Evolutionary conservation across 805 yeast species (phyloP), one percentile per base, ranked within the genome.

Genomic region (Pichia rugopelliculosa): DNA sequence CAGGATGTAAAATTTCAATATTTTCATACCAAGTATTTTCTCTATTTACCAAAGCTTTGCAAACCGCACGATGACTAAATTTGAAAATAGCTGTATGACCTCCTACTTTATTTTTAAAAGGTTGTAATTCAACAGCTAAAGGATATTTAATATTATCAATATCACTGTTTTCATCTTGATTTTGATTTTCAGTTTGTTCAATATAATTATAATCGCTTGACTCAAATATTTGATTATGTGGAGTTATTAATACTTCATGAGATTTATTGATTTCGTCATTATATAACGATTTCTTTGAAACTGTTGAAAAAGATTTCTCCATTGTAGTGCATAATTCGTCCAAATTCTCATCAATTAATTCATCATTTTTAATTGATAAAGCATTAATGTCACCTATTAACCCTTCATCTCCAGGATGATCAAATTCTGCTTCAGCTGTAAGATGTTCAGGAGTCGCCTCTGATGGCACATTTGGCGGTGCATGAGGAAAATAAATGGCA

Each of bases 21-120:
- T 82, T 80, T 63, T 93, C 99, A 65, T 93, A 93, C 84, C 96
- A 90, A 52, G 73, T 68, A 66, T 93, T 87, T 60, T 93, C 99
- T 48, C 96, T 74, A 58, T 87, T 88, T 51, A 89, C 87, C 51
- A 95, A 71, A 0, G 93, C 93, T 65, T 93, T 93, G 65, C 98
- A 93, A 17, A 93, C 96, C 0, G 97, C 98, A 49, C 87, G 73
- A 56, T 82, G 86, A 5, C 95, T 84, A 61, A 93, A 93, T 54
- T 91, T 77, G 69, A 91, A 93, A 33, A 93, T 89, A 1, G 97
- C 97, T 0, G 97, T 91, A 62, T 93, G 99, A 0, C 99, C 99
- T 8, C 99, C 99, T 21, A 93, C 98, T 60, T 87, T 89, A 61
- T 93, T 89, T 47, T 83, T 82, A 67, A 90, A 91, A 1, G 98